phyloP scores from a whole-genome alignment of 2,329 filamentous ascomycete genomes.

The Rasamsonia emersonii region DNA sequence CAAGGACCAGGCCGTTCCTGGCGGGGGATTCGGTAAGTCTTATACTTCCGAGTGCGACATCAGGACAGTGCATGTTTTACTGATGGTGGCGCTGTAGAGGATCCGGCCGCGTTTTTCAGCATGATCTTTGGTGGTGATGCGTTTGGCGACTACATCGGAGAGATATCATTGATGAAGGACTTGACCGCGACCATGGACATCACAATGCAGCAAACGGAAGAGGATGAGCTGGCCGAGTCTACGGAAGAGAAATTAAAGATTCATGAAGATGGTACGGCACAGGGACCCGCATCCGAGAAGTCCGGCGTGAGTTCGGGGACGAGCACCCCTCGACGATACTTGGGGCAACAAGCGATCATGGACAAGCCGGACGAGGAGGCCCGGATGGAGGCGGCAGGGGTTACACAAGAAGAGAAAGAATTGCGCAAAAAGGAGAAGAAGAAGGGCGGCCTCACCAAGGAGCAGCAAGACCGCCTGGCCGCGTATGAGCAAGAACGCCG shows the following conservation, averaged over 20 bases:
- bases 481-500: constrained; percentile 83
- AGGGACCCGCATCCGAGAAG: constrained; percentile 33
- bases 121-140: constrained; percentile 97
- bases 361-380: constrained; percentile 76
- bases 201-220: constrained; percentile 71
- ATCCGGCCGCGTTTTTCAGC: constrained; percentile 94
- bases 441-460: constrained; percentile 76
- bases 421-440: constrained; percentile 78
- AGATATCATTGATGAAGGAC: constrained; percentile 98
- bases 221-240: constrained; percentile 52
- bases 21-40: constrained; percentile 69
- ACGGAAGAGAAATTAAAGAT: constrained; percentile 41
- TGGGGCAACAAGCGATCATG: constrained; percentile 79
- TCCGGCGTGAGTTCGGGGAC: constrained; percentile 29
- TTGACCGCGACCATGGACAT: constrained; percentile 98
- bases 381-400: constrained; percentile 53
- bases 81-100: no score
- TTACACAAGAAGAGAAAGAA: constrained; percentile 66
- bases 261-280: constrained; percentile 37
- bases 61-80: no score
- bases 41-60: constrained; percentile 4
- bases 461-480: constrained; percentile 84
- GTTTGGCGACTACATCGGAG: constrained; percentile 92
- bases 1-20: constrained; percentile 86
- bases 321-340: constrained; percentile 44